These are phyloP conservation scores for Phytophthora capsici DNA, from an alignment of 352 stramenopile species.

Conservation along the genomic window DNA sequence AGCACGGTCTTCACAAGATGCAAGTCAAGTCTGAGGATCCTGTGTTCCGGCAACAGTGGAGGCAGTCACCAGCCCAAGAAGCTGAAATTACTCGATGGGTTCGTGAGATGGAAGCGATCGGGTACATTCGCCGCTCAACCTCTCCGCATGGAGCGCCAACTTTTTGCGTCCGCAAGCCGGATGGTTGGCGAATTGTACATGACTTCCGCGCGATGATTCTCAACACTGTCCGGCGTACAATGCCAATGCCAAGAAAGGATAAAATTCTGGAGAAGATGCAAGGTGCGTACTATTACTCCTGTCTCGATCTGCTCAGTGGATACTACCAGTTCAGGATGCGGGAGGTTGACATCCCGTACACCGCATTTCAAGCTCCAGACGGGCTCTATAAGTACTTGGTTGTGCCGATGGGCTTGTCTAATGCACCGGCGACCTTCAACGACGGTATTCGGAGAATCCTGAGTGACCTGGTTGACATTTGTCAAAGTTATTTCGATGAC, in stretches of 20 bases:
- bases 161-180: too few species aligned
- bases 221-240: constrained; percentile 6
- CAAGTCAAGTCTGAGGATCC: neutral
- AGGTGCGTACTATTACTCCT: constrained; percentile 16
- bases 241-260: constrained; percentile 33
- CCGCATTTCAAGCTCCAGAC: neutral
- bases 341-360: neutral
- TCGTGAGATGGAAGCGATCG: neutral
- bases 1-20: too few species aligned
- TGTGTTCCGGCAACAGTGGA: neutral
- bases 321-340: constrained; percentile 15
- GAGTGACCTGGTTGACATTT: too few species aligned
- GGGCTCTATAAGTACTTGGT: neutral
- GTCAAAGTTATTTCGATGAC: too few species aligned
- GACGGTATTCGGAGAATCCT: neutral
- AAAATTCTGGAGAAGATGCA: constrained; percentile 19
- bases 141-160: too few species aligned
- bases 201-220: too few species aligned
- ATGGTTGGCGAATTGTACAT: too few species aligned
- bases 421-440: neutral
- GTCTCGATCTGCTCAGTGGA: constrained; percentile 31
- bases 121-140: constrained; percentile 16
- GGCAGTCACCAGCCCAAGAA: constrained; percentile 13
- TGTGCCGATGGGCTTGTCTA: neutral
- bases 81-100: constrained; percentile 17